Percentiles rank a stretch among this genome's conserved stretches.
These are phyloP conservation scores for Colletotrichum cordylinicola DNA, from an alignment of 2,329 filamentous ascomycete genomes.

Conservation along the genomic window DNA sequence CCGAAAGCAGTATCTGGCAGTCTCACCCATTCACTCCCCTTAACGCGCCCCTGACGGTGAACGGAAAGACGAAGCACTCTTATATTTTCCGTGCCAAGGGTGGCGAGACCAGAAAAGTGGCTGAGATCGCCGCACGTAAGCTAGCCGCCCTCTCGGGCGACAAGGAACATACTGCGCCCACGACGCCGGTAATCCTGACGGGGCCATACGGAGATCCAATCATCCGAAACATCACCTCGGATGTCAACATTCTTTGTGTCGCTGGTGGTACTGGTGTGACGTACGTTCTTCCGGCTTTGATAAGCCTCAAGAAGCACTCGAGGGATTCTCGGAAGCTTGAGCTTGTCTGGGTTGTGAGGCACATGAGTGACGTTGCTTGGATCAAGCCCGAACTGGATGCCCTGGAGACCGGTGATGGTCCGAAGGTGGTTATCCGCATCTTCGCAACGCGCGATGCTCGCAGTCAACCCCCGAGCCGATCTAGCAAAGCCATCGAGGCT, in stretches of 20 bases:
- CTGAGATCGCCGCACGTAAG: constrained; percentile 47
- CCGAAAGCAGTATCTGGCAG: constrained; percentile 72
- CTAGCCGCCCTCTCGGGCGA: constrained; percentile 25
- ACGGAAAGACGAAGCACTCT: constrained; percentile 52
- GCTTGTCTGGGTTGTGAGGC: constrained; percentile 70
- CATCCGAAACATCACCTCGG: constrained; percentile 40
- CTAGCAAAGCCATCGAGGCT: constrained; percentile 11
- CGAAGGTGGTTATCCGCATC: constrained; percentile 57
- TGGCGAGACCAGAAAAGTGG: constrained; percentile 65
- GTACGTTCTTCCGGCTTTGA: constrained; percentile 49
- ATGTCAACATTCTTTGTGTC: constrained; percentile 45
- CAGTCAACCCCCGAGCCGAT: constrained; percentile 24
- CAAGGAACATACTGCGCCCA: constrained; percentile 26
- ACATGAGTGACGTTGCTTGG: constrained; percentile 61
- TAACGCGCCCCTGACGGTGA: constrained; percentile 51
- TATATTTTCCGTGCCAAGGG: constrained; percentile 64
- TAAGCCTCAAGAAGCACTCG: constrained; percentile 37
- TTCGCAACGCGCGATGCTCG: constrained; percentile 62
- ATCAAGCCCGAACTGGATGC: constrained; percentile 59
- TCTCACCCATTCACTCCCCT: constrained; percentile 74
- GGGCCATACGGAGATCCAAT: constrained; percentile 67
- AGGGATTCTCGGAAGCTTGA: constrained; percentile 51
- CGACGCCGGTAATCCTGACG: constrained; percentile 63
- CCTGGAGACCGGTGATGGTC: constrained; percentile 40
- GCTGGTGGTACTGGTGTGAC: constrained; percentile 47